Percentiles rank a stretch among this genome's conserved stretches.
These are phyloP conservation scores for Trichoderma sp. DNA, from an alignment of 2,329 filamentous ascomycete species.

Conservation along the genomic window DNA sequence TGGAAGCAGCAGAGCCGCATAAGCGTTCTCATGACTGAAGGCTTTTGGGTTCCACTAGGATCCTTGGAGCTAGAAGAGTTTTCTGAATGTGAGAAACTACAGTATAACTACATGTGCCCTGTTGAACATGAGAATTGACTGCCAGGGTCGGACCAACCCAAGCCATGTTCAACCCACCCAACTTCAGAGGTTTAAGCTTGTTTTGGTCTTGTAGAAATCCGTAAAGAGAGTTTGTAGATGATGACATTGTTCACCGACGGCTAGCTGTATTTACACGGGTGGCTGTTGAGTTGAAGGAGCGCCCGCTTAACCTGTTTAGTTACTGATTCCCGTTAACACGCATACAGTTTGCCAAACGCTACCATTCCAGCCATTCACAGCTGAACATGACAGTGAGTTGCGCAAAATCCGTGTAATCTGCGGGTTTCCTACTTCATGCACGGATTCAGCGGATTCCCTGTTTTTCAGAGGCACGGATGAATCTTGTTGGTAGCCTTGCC, in stretches of 20 bases:
- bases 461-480: not conserved
- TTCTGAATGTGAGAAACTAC: not conserved
- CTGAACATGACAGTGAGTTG: not conserved
- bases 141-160: not conserved
- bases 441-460: not conserved
- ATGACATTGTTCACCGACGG: not conserved
- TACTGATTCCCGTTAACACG: not conserved
- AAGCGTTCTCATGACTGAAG: not conserved
- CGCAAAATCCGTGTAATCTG: not conserved
- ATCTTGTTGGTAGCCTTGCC: not conserved
- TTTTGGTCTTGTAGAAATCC: not conserved
- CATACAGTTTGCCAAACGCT: not conserved
- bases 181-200: not conserved
- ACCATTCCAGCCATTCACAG: not conserved
- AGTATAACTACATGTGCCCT: not conserved
- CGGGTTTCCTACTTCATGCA: not conserved
- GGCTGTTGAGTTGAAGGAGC: not conserved
- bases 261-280: not conserved
- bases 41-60: not conserved
- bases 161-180: not conserved
- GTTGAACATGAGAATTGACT: not conserved
- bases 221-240: not conserved
- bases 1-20: not conserved
- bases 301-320: conserved; percentile 3
- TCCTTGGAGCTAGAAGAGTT: not conserved